Percentiles rank a stretch among this genome's conserved stretches.
Conservation (phyloP, 257 asterid genomes). For the Gentiana dahurica region DNA sequence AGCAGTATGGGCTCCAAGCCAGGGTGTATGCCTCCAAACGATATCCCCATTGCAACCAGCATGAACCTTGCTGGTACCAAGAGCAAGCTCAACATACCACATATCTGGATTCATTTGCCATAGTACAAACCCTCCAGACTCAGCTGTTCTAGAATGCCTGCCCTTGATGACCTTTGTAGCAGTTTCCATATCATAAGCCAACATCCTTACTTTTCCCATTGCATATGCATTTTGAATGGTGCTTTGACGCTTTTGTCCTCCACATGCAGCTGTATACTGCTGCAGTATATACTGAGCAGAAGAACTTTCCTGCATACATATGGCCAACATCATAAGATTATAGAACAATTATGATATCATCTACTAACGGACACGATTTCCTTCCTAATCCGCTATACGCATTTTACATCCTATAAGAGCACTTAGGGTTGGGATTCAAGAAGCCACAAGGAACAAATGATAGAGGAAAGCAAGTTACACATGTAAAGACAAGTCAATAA, state of each 20-base stretch:
- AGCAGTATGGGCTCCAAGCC: slow-evolving; percentile 89
- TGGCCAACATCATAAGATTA: background rate
- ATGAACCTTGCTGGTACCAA: slow-evolving; percentile 70
- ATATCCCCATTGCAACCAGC: slow-evolving; percentile 77
- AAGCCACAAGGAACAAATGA: too few relatives aligned
- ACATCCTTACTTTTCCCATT: slow-evolving; percentile 71
- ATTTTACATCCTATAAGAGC: too few relatives aligned
- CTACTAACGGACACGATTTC: too few relatives aligned
- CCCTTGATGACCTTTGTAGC: slow-evolving; percentile 64
- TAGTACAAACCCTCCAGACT: slow-evolving; percentile 68
- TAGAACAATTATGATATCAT: too few relatives aligned
- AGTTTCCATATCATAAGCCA: slow-evolving; percentile 68
- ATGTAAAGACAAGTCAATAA: too few relatives aligned
- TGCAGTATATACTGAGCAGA: slow-evolving; percentile 83
- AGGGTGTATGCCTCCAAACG: slow-evolving; percentile 90
- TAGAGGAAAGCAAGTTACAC: too few relatives aligned
- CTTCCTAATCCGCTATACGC: too few relatives aligned
- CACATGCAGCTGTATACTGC: slow-evolving; percentile 71
- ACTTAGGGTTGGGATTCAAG: too few relatives aligned
- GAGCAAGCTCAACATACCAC: slow-evolving; percentile 84
- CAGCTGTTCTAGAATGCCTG: slow-evolving; percentile 42
- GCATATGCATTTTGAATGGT: slow-evolving; percentile 68
- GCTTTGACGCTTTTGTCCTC: slow-evolving; percentile 62
- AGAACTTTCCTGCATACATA: slow-evolving; percentile 46
- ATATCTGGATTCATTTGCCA: slow-evolving; percentile 87